Evolutionary conservation across 495 filamentous ascomycete genomes (phyloP), one percentile per base, ranked within the genome.

Genomic region (Cercophora scortea): DNA sequence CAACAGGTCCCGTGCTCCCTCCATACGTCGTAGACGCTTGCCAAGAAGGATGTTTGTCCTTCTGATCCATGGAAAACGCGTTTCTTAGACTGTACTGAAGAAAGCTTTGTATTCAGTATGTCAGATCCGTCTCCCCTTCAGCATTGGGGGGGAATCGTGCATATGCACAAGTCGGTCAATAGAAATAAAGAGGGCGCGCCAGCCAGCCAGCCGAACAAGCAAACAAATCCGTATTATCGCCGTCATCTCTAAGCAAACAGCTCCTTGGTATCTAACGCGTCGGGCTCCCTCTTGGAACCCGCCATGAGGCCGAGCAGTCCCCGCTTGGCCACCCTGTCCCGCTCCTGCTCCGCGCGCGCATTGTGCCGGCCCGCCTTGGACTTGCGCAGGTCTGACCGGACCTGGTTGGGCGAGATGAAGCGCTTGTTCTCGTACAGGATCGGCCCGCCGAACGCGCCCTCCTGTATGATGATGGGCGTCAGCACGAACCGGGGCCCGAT

Each of bases 401-500:
- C 82, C 69, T 95, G 90, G 75, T 98, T 98, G 33, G 93, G 94
- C 59, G 85, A 90, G 49, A 98, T 89, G 62, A 96, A 98, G 62
- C 96, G 88, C 78, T 93, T 95, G 69, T 98, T 98, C 79, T 97
- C 90, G 73, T 95, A 97, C 56, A 98, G 91, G 50, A 97, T 88
- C 1, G 94, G 94, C 0, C 93, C 93, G 48, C 93, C 93, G 59
- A 99, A 99, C 55, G 86, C 89, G 32, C 87, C 88, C 68, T 99
- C 93, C 49, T 95, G 80, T 57, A 99, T 96, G 43, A 97, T 82
- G 54, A 97, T 97, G 2, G 94, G 93, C 44, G 92, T 96, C 47
- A 97, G 72, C 17, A 97, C 92, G 62, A 97, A 95, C 45, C 93
- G 79, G 6, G 94, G 92, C 1, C 93, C 94, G 51, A 98, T 96